Evolutionary conservation across 768 basidiomycete genomes (phyloP).

Genomic region (Russula lepida): DNA sequence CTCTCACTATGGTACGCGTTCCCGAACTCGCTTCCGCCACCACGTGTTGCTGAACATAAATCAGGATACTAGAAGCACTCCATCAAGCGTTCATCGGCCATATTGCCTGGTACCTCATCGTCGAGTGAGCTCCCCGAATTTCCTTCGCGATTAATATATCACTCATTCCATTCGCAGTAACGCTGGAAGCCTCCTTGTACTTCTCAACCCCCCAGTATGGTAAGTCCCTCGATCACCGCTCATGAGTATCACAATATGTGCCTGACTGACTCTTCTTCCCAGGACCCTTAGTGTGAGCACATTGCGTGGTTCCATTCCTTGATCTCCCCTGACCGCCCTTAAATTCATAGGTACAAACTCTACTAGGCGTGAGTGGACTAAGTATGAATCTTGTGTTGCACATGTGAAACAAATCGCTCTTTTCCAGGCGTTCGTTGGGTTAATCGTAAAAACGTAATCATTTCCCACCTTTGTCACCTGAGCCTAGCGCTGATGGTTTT

Average conservation of each 20-base stretch:
- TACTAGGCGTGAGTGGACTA: constrained; percentile 13
- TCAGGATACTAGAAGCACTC: constrained; percentile 14
- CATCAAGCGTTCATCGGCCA: constrained; percentile 20
- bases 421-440: constrained; percentile 8
- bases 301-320: neutral
- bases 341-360: constrained; percentile 12
- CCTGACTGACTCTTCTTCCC: neutral
- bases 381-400: neutral
- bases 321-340: neutral
- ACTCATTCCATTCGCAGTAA: neutral
- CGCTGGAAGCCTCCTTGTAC: neutral
- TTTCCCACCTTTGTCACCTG: neutral
- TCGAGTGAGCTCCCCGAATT: neutral
- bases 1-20: constrained; percentile 8
- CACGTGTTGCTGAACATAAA: neutral
- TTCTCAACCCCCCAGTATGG: constrained; percentile 17
- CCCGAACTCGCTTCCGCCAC: neutral
- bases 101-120: constrained; percentile 10
- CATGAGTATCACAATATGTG: neutral
- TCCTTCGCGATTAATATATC: too few species aligned
- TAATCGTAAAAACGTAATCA: constrained; percentile 18
- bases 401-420: neutral
- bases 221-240: constrained; percentile 4
- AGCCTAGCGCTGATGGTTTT: neutral
- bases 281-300: constrained; percentile 21